Base-by-base conservation (phyloP, 2,329 filamentous ascomycete species). In the Thelonectria discophora region DNA sequence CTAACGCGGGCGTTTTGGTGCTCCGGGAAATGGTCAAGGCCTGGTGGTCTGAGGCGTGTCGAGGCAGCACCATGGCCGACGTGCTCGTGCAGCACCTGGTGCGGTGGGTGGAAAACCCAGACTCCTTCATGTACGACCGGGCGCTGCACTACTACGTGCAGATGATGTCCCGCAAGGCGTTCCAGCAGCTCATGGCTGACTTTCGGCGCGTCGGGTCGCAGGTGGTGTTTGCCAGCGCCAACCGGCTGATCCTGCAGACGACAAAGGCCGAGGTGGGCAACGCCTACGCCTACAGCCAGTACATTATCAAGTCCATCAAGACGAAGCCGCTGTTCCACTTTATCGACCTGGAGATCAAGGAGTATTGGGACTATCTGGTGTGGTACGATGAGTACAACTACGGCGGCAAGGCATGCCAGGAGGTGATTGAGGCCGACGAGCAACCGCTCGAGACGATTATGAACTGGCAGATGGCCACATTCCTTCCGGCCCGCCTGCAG, bases 301-400 rank as follows among this genome's bases (percentile, higher is more conserved):
- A 99, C 78, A 96, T 99, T 64, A 85, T 99, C 72, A 97, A 97
- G 80, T 97, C 94, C 0, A 97, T 99, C 80, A 94, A 97, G 77
- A 89, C 88, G 58, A 97, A 97, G 73, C 93, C 95, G 0, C 85
- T 97, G 0, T 99, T 99, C 79, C 92, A 97, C 76, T 99, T 99
- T 74, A 88, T 99, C 65, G 95, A 99, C 71, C 84, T 99, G 3
- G 92, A 97, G 70, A 95, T 99, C 77, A 97, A 94, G 69, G 95
- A 99, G 75, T 99, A 97, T 77, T 99, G 95, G 95, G 95, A 99
- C 76, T 98, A 97, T 72, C 87, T 99, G 0, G 89, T 97, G 4
- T 99, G 95, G 95, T 98, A 98, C 69, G 95, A 99, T 70, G 93
- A 97, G 77, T 97, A 94, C 83, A 99, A 99, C 81, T 98, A 98